phyloP scores from a whole-genome alignment of 2,329 filamentous ascomycete genomes.

The Paradendryphiella salina region DNA sequence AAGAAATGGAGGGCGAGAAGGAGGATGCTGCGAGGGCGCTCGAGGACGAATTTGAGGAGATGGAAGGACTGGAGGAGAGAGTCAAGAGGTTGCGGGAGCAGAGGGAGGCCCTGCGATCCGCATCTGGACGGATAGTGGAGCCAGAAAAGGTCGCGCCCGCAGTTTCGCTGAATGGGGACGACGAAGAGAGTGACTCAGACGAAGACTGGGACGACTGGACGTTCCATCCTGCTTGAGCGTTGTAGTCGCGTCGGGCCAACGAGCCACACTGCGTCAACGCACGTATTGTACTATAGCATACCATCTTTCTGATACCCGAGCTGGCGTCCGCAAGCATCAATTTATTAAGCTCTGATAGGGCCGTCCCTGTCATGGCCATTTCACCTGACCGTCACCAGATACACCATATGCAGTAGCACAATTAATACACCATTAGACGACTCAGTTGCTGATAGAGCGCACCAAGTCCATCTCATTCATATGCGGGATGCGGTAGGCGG shows the following conservation, averaged over 20 bases:
- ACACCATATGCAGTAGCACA: neutral
- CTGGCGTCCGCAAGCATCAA: slow-evolving; percentile 17
- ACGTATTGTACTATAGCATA: slow-evolving; percentile 29
- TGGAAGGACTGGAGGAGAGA: slow-evolving; percentile 54
- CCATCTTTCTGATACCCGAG: slow-evolving; percentile 28
- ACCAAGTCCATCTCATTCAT: neutral
- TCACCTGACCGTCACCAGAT: neutral
- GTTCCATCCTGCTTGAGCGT: slow-evolving; percentile 40
- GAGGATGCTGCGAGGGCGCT: slow-evolving; percentile 53
- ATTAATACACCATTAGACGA: neutral
- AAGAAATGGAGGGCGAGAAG: slow-evolving; percentile 53
- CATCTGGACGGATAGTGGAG: slow-evolving; percentile 18
- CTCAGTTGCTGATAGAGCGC: neutral
- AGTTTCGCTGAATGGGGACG: slow-evolving; percentile 17
- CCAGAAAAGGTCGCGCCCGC: slow-evolving; percentile 14
- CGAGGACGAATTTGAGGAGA: slow-evolving; percentile 56
- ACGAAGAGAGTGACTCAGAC: slow-evolving; percentile 45
- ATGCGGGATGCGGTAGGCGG: slow-evolving; percentile 4
- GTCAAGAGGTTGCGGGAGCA: slow-evolving; percentile 52
- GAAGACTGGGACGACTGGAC: slow-evolving; percentile 47
- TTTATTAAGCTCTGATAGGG: slow-evolving; percentile 4
- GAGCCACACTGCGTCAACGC: slow-evolving; percentile 16
- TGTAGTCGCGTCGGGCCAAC: slow-evolving; percentile 8
- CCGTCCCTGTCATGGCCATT: slow-evolving; percentile 1
- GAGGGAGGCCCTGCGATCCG: slow-evolving; percentile 48